Evolutionary conservation across 305 asterid species (phyloP).

Genomic region (Fraxinus nigra): DNA sequence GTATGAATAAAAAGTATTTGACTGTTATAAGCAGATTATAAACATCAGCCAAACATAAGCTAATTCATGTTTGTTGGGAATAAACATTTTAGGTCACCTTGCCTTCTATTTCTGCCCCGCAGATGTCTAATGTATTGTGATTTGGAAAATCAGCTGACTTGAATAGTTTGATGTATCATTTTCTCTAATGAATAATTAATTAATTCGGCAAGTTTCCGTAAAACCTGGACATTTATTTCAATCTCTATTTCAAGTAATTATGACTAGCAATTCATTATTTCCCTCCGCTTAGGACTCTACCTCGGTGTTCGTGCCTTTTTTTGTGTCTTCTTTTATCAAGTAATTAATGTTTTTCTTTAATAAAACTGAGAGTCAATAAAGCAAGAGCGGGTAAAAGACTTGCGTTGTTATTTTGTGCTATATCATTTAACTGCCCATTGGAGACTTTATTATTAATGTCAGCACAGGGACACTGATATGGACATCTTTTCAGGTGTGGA

Average conservation of each 20-base stretch:
- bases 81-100: neutral
- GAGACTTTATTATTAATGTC: neutral
- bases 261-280: neutral
- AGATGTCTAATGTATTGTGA: neutral
- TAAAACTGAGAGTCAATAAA: neutral
- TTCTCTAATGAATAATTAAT: neutral
- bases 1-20: neutral
- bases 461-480: slow-evolving; percentile 11
- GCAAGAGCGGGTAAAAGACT: neutral
- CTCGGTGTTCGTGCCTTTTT: neutral
- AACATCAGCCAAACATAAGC: neutral
- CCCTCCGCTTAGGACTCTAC: neutral
- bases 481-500: slow-evolving; percentile 72
- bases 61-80: neutral
- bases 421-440: neutral
- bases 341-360: neutral
- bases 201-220: neutral
- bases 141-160: neutral
- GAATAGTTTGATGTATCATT: neutral
- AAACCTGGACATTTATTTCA: neutral
- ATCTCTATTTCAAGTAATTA: neutral
- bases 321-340: neutral
- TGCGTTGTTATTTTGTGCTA: neutral
- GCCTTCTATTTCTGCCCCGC: neutral
- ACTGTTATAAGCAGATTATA: neutral